Evolutionary conservation across 2,329 filamentous ascomycete genomes (phyloP), one percentile per base, ranked within the genome.

Genomic region (Raffaelea deltoideospora): DNA sequence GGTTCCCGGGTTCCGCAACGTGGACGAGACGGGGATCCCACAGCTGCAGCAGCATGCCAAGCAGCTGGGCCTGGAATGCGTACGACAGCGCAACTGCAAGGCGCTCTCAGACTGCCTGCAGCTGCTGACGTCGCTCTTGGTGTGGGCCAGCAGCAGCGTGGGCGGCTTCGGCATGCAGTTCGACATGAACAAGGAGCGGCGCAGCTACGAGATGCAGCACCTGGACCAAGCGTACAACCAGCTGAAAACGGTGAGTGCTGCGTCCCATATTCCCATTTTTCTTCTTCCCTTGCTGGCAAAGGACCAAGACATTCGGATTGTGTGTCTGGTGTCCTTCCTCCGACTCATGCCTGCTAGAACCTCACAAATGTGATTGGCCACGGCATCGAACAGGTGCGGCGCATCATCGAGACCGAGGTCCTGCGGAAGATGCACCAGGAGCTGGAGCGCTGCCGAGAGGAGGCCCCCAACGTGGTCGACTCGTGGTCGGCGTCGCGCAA

Each of bases 1-100:
- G n/a, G 14, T 14, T 7, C 32, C 49, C 11, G 72, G 73, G 0
- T 80, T 77, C 47, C 50, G 52, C 2, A 51, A 55, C 4, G 29
- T 56, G 0, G 59, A 69, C 3, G 64, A 78, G 40, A 79, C 75
- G 0, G 72, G 69, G 46, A 61, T 78, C 3, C 72, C 72, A 2
- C 59, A 64, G 31, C 58, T 79, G 1, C 69, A 72, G 46, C 55
- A 55, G 0, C 73, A 80, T 43, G 76, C 72, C 37, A 66, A 63
- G 40, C 65, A 65, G 30, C 53, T 78, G 3, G 77, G 74, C 0
- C 64, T 69, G 20, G 35, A 43, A 5, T 30, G 32, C 15, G 35
- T 31, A 5, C 22, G 23, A 6, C 13, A 22, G 7, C 29, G 24
- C 4, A 66, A 59, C 34, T 59, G 58, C 9, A 52, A 49, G 2